Percentiles rank a stretch among this genome's conserved stretches.
These are phyloP conservation scores for Plasmodium inui DNA, from an alignment of 169 alveolate species.

Conservation along the genomic window DNA sequence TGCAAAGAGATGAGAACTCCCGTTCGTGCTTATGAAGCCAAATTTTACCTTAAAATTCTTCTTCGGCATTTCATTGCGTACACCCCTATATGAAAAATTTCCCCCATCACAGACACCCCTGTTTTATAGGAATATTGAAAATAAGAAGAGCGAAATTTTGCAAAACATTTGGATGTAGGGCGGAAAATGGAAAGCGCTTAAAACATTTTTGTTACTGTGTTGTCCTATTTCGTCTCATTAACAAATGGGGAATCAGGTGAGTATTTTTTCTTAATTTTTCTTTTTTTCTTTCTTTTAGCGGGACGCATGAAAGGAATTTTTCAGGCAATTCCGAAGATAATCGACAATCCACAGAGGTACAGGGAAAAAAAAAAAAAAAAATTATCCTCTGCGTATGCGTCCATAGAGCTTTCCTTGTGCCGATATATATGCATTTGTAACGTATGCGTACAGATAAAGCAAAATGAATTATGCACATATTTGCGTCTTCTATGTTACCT, in stretches of 20 bases:
- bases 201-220: neutral
- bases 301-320: conserved; percentile 52
- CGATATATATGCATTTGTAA: neutral
- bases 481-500: neutral
- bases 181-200: neutral
- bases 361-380: neutral
- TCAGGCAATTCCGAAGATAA: neutral
- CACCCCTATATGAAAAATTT: neutral
- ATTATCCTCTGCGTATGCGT: neutral
- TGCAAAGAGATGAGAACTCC: neutral
- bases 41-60: neutral
- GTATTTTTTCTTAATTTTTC: neutral
- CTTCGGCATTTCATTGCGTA: neutral
- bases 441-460: neutral
- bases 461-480: conserved; percentile 9
- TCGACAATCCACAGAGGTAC: conserved; percentile 32
- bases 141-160: conserved; percentile 47
- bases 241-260: neutral
- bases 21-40: neutral
- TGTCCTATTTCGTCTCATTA: neutral
- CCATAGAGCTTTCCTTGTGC: neutral
- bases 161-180: conserved; percentile 65
- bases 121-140: conserved; percentile 39
- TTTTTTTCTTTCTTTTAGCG: conserved; percentile 30
- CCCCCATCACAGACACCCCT: conserved; percentile 32